Evolutionary conservation across 805 yeast species (phyloP), one percentile per base, ranked within the genome.

Genomic region (Myxozyma mucilagina): DNA sequence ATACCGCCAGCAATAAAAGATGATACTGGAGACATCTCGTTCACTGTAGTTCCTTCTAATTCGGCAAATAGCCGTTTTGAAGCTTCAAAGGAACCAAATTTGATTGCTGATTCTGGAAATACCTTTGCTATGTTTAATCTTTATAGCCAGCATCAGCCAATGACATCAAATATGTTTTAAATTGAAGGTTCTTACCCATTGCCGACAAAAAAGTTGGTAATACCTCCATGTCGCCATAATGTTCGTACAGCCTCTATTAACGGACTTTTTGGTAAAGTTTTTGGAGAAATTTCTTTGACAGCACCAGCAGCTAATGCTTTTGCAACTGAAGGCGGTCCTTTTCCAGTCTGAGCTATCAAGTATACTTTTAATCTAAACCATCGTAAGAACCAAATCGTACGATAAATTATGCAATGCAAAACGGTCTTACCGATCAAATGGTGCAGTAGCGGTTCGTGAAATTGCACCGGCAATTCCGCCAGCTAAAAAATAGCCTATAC

Each of bases 401-500:
- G 3, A 41, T 13, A 41, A 2, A 20, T 41, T 2, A 41, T 14
- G 20, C 20, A 13, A 5, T n/a, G n/a, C 10, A 8, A 9, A 16
- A 16, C 7, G 24, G n/a, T 9, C 4, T 14, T 41, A 59, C 63
- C 67, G 82, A 74, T 94, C 99, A 66, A 94, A 89, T 10, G 99
- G 99, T 0, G 98, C 99, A 0, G 99, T 94, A 69, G 94, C 87
- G 0, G 98, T 91, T 75, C 99, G 84, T 13, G 97, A 90, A 3
- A 94, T 87, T 1, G 93, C 99, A 1, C 99, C 99, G 1, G 97
- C 89, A 20, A 92, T 74, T 0, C 99, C 99, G 43, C 99, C 99
- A 1, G 97, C 96, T 38, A 92, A 75, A 71, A 94, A 94, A 74
- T 84, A 94, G 0, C 97, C 97, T 63, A 90, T 81, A 36, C 97